Percentiles rank a stretch among this genome's conserved stretches.
Evolutionary conservation across 768 basidiomycete species (phyloP).

Genomic region (Mycena filopes): DNA sequence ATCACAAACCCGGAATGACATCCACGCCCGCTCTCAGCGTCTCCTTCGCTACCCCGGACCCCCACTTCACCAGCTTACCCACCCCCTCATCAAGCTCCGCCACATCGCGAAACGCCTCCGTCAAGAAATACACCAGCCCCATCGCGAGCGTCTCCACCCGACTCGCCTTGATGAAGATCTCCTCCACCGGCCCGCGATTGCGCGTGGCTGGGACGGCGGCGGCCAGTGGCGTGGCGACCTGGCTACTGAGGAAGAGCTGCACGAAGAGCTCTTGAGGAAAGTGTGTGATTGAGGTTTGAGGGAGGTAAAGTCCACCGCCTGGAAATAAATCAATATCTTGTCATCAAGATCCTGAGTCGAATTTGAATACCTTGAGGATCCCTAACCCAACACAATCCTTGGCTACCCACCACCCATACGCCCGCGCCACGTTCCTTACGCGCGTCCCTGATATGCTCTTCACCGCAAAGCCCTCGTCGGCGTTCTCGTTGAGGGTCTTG

Average conservation of each 20-base stretch:
- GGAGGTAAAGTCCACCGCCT: conserved; percentile 90
- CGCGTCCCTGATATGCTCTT: conserved; percentile 67
- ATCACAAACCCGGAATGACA: conserved; percentile 47
- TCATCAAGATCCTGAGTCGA: not conserved
- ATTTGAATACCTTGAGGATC: conserved; percentile 84
- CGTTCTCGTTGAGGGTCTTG: conserved; percentile 68
- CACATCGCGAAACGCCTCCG: conserved; percentile 49
- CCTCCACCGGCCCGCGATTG: conserved; percentile 74
- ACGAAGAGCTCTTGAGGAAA: conserved; percentile 81
- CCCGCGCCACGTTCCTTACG: conserved; percentile 79
- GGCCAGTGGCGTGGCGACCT: conserved; percentile 73
- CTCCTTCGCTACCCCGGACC: conserved; percentile 71
- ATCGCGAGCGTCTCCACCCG: conserved; percentile 73
- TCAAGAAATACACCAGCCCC: conserved; percentile 81
- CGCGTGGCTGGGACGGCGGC: conserved; percentile 53
- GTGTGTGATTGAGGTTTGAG: conserved; percentile 69
- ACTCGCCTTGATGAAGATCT: conserved; percentile 81
- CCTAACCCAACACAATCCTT: conserved; percentile 80
- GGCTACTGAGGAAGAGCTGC: conserved; percentile 78
- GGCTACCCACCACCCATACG: conserved; percentile 94
- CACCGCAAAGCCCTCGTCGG: conserved; percentile 59
- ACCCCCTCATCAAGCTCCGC: conserved; percentile 48
- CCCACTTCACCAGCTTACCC: conserved; percentile 70
- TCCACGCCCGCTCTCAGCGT: conserved; percentile 75
- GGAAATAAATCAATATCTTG: conserved; percentile 10